Percentiles rank a stretch among this genome's conserved stretches.
These are phyloP conservation scores for Aureobasidium sp. DNA, from an alignment of 2,329 filamentous ascomycete species.

Conservation along the genomic window DNA sequence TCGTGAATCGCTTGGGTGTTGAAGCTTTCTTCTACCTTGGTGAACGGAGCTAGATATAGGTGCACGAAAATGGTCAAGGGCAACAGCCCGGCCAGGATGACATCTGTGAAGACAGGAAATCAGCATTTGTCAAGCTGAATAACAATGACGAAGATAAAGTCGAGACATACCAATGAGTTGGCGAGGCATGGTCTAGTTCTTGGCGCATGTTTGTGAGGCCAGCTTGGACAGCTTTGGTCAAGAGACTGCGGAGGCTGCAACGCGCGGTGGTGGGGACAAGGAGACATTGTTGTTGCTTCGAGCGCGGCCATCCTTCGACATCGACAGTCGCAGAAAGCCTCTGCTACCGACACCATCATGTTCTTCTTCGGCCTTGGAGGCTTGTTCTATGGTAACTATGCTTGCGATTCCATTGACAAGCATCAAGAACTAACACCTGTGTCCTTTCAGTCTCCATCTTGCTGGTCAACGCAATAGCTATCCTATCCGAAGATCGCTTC, in stretches of 20 bases:
- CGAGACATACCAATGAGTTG: neutral
- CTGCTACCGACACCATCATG: constrained; percentile 40
- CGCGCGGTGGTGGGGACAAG: neutral
- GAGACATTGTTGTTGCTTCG: neutral
- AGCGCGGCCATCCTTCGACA: neutral
- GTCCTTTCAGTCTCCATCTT: constrained; percentile 60
- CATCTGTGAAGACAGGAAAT: neutral
- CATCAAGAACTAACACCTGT: constrained; percentile 16
- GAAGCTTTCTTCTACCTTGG: constrained; percentile 98
- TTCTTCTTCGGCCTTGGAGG: constrained; percentile 62
- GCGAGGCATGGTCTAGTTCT: neutral
- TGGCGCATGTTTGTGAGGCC: neutral
- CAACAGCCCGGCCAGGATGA: constrained; percentile 14
- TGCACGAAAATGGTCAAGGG: constrained; percentile 21
- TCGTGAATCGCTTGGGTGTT: constrained; percentile 93
- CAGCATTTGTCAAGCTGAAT: neutral
- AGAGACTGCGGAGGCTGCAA: neutral
- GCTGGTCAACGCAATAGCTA: constrained; percentile 84
- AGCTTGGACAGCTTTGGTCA: constrained; percentile 1
- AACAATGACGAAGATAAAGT: neutral
- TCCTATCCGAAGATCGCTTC: constrained; percentile 92
- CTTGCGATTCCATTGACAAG: neutral
- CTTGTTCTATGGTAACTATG: constrained; percentile 58
- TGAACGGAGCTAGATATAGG: constrained; percentile 61
- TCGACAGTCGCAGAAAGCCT: neutral